Base-by-base conservation (phyloP, 139 green algal genomes). In the Auxenochlorella pyrenoidosa region DNA sequence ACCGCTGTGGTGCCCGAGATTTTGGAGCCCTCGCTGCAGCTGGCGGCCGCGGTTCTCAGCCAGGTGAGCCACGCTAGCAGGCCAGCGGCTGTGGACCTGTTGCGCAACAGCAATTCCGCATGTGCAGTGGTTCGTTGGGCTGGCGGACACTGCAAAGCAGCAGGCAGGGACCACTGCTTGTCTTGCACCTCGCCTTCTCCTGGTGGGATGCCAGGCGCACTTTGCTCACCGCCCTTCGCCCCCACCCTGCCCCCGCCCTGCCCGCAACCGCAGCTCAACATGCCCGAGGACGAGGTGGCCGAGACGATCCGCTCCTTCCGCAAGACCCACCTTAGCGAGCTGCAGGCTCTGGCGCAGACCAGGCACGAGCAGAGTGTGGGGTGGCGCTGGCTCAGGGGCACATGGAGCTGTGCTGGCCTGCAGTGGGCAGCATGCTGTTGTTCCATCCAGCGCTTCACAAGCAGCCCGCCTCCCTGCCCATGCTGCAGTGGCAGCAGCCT, bases 1-100 rank as follows among this genome's bases (percentile, higher is more conserved):
- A 98, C 94, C 44, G 97, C 96, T 16, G 97, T 99, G 82, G 97
- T 99, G 47, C 98, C 98, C 12, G 98, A 99, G 93, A 98, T 95
- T 15, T 91, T 99, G 70, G 98, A 99, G 92, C 98, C 98, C 0
- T 95, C 88, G 34, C 93, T 99, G 88, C 97, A 99, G 93, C 94
- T 99, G 83, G 96, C 96, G 18, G 96, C 97, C 5, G 96, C 96
- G 10, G 94, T 99, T 82, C 93, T 99, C 75, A 91, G 80, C 24
- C 88, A 98, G 90, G 91, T 99, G 59, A 92, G 79, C 24, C 18
- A 4, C 16, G 2, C 47, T 13, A 13, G 18, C 15, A 63, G 54
- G 18, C 54, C 15, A 26, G 54, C 15, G 2, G 15, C 54, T 26
- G 5, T 66, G 36, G 43, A 21, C 36, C 3, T 5, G 47, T 10